Base-by-base conservation (phyloP, 352 stramenopile genomes). In the Globisporangium uncinulatum region DNA sequence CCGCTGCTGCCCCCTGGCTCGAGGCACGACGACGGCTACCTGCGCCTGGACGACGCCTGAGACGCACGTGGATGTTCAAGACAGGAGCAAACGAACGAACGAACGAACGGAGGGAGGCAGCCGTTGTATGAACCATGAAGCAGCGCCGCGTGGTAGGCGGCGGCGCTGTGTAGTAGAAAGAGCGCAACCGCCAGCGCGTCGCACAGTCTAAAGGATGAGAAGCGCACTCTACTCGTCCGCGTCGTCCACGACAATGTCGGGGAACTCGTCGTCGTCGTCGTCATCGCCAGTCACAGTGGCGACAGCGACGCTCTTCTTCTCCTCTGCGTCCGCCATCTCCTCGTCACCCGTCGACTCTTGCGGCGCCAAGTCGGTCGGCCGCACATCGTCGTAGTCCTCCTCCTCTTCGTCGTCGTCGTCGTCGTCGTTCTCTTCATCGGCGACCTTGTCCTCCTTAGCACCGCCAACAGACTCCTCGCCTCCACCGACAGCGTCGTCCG, bases 181-280 rank as follows among this genome's bases (percentile, higher is more conserved):
- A 20, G 50, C 20, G 15, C 21, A 10, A 20, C 11, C 21, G 50
- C 15, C 41, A 21, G 15, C 1, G 15, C 15, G 41, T 11, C 4
- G 41, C 41, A 15, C 17, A 11, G 41, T 46, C 41, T 55, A n/a
- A 20, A 59, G 29, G 29, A 37, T 9, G 32, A 29, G 17, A 17
- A 36, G 24, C 11, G 15, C 17, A 21, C 3, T 63, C 48, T 81
- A 80, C 50, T 74, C 64, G 45, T 86, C 71, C 24, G 79, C 76
- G 13, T 83, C 81, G 56, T 87, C 80, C 44, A 80, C 71, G 11
- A 94, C 78, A 57, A 94, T 94, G 49, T 94, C 81, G 0, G 84
- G 84, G 58, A 94, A 92, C 54, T 93, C 82, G 34, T 88, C 79
- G 48, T 91, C 80, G 41, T 89, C 79, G 15, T 73, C 67, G 10